Percentiles rank a stretch among this genome's conserved stretches.
These are phyloP conservation scores for Collybia sordida DNA, from an alignment of 768 basidiomycete genomes.

Conservation along the genomic window DNA sequence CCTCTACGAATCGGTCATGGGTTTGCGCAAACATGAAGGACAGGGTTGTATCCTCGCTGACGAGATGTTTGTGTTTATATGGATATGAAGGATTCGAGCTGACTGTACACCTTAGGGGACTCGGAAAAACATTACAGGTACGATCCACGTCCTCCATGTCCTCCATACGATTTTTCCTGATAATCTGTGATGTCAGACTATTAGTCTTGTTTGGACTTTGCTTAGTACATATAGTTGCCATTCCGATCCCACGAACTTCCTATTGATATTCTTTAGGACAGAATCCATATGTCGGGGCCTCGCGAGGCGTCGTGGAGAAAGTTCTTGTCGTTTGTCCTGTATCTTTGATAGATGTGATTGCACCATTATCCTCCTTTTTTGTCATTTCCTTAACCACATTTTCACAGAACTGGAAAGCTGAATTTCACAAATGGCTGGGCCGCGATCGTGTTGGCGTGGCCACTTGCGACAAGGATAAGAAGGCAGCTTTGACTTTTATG, in stretches of 20 bases:
- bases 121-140: conserved; percentile 94
- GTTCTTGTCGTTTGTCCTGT: conserved; percentile 94
- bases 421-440: conserved; percentile 92
- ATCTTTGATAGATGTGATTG: conserved; percentile 70
- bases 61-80: conserved; percentile 65
- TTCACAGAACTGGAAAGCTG: conserved; percentile 87
- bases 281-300: conserved; percentile 65
- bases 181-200: conserved; percentile 54
- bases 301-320: conserved; percentile 64
- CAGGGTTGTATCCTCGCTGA: conserved; percentile 96
- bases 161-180: background rate
- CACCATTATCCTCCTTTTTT: background rate
- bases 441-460: conserved; percentile 47
- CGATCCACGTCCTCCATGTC: background rate
- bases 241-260: background rate
- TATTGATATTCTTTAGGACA: conserved; percentile 53
- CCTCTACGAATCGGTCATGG: conserved; percentile 96
- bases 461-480: conserved; percentile 47
- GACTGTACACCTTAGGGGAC: conserved; percentile 55
- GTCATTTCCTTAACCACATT: conserved; percentile 2
- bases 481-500: conserved; percentile 65
- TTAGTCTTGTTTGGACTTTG: conserved; percentile 90
- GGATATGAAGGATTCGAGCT: conserved; percentile 6
- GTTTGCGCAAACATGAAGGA: conserved; percentile 85
- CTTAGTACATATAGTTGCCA: conserved; percentile 57